Conservation (phyloP, 2,329 filamentous ascomycete genomes). For the Xylariaceae sp. region DNA sequence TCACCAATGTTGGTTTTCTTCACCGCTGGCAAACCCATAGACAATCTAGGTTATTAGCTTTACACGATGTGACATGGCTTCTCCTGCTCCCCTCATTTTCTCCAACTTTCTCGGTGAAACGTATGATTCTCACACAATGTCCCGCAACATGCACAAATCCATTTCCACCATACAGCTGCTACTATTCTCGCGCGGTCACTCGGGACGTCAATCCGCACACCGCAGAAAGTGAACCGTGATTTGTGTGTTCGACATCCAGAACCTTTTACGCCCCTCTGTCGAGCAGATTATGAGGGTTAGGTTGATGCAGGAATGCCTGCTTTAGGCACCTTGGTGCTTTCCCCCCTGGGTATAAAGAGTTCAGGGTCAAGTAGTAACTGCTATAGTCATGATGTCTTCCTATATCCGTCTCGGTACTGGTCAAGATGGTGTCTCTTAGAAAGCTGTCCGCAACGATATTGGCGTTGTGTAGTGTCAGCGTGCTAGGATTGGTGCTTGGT, state of each 20-base stretch:
- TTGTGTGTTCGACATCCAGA: background rate
- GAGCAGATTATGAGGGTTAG: background rate
- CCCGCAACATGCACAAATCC: constrained; percentile 12
- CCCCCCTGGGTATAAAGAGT: constrained; percentile 2
- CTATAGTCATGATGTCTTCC: background rate
- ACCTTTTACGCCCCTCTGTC: background rate
- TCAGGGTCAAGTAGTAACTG: background rate
- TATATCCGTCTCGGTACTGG: background rate
- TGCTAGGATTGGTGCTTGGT: constrained; percentile 11
- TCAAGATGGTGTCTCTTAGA: constrained; percentile 17
- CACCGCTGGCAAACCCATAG: too few species aligned
- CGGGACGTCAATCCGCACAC: constrained; percentile 20
- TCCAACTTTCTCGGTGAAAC: constrained; percentile 2
- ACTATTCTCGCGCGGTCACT: constrained; percentile 10
- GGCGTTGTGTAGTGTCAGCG: constrained; percentile 2
- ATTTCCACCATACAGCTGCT: constrained; percentile 25
- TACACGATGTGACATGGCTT: background rate
- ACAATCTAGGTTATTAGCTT: too few species aligned
- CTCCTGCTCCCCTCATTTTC: constrained; percentile 2
- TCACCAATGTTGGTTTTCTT: too few species aligned
- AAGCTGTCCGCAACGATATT: constrained; percentile 4
- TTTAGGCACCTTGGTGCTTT: background rate
- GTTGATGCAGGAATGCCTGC: background rate
- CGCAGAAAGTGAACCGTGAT: background rate
- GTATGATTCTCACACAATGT: too few species aligned